phyloP scores from a whole-genome alignment of 768 basidiomycete species.

The Gloeostereum incarnatum region DNA sequence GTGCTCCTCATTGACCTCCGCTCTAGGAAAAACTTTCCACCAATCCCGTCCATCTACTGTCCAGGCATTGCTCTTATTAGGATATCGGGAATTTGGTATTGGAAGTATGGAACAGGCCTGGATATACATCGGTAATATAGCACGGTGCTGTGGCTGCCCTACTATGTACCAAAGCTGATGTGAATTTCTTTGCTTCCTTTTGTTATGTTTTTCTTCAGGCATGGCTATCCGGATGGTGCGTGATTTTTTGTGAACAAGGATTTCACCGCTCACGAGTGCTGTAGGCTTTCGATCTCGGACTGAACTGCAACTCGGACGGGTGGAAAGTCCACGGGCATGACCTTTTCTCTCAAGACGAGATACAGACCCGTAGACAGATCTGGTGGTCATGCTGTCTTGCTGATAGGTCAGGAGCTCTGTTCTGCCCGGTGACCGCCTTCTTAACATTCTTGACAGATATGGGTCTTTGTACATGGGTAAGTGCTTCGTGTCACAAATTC shows the following conservation, averaged over 20 bases:
- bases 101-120: constrained; percentile 82
- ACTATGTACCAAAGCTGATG: constrained; percentile 4
- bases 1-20: constrained; percentile 4
- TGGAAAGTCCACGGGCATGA: constrained; percentile 60
- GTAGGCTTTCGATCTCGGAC: constrained; percentile 72
- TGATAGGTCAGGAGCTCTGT: constrained; percentile 44
- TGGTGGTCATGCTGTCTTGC: constrained; percentile 73
- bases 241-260: not conserved
- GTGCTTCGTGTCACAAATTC: constrained; percentile 6
- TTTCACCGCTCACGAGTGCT: not conserved
- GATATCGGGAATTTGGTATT: constrained; percentile 80
- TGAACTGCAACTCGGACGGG: constrained; percentile 69
- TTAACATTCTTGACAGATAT: constrained; percentile 32
- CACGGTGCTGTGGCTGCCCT: constrained; percentile 3
- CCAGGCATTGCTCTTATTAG: constrained; percentile 71
- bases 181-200: not conserved
- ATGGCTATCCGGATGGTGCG: constrained; percentile 71
- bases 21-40: constrained; percentile 52
- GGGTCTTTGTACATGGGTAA: constrained; percentile 69
- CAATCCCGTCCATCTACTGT: constrained; percentile 66
- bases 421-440: constrained; percentile 6
- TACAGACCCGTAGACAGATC: constrained; percentile 63
- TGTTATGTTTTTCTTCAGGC: too few species aligned
- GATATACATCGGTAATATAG: constrained; percentile 59
- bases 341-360: constrained; percentile 58